Evolutionary conservation across 176 grass and related monocot species (phyloP).

Genomic region (Eleusine indica): DNA sequence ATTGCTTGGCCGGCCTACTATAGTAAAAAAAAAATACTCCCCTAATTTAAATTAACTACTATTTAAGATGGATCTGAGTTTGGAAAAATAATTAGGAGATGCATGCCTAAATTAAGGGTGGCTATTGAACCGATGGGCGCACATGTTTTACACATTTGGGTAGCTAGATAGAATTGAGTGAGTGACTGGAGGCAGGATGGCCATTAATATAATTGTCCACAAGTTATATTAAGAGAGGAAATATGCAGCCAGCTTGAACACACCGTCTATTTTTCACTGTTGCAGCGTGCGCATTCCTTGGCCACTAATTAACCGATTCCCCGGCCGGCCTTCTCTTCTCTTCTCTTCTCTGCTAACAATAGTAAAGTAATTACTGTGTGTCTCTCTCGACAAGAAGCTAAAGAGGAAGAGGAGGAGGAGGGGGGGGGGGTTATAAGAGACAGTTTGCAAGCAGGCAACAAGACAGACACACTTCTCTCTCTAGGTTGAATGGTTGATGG

Average conservation of each 20-base stretch:
- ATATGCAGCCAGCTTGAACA: slow-evolving; percentile 36
- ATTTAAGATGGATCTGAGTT: neutral
- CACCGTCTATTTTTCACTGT: slow-evolving; percentile 32
- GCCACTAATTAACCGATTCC: slow-evolving; percentile 36
- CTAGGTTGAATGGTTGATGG: slow-evolving; percentile 29
- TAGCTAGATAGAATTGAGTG: neutral
- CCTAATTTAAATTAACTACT: neutral
- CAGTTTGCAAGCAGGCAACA: slow-evolving; percentile 27
- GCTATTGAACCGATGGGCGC: slow-evolving; percentile 9
- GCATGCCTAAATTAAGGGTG: slow-evolving; percentile 36
- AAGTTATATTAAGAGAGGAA: slow-evolving; percentile 24
- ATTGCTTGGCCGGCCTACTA: neutral
- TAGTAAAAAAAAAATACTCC: neutral
- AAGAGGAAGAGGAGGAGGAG: neutral
- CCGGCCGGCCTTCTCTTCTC: neutral
- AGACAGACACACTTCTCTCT: neutral
- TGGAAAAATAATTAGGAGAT: neutral
- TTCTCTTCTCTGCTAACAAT: neutral
- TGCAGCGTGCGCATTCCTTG: slow-evolving; percentile 36
- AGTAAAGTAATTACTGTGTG: slow-evolving; percentile 33
- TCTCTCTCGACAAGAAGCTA: slow-evolving; percentile 24
- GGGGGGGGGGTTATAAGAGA: slow-evolving; percentile 34
- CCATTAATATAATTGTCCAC: neutral
- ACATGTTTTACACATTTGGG: slow-evolving; percentile 52
- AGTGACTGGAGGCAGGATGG: slow-evolving; percentile 11